Evolutionary conservation across 2,329 filamentous ascomycete genomes (phyloP), one percentile per base, ranked within the genome.

Genomic region (Ceratocystis alfenasii): DNA sequence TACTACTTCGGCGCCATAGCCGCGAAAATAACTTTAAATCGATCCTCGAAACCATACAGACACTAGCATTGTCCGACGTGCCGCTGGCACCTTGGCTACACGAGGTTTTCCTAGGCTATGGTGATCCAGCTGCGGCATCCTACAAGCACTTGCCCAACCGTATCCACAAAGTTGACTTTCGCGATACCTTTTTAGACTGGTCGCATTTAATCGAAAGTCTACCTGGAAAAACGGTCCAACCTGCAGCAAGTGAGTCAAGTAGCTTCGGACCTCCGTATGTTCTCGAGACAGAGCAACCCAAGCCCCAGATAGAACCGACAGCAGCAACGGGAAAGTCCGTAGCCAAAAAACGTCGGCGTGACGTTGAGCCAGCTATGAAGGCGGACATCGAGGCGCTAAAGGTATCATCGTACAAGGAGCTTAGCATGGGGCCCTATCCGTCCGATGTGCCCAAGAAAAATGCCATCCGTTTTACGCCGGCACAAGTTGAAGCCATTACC

Each of bases 21-120:
- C 82, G 92, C 68, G 94, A 99, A 75, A 99, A 99, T 77, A 99
- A 99, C 75, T 99, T 99, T 80, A 95, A 90, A 72, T 86, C 92
- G 8, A 87, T 99, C 8, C 80, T 99, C 45, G 89, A 96, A 71
- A 96, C 92, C 0, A 95, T 99, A 72, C 89, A 88, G 72, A 89
- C 85, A 69, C 81, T 99, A 36, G 88, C 90, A 1, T 79, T 95
- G 44, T 91, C 91, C 0, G 89, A 95, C 70, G 86, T 93, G 22
- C 88, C 89, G 5, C 80, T 97, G 65, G 91, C 94, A 15, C 83
- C 87, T 1, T 99, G 94, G 94, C 80, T 99, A 55, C 90, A 96
- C 72, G 94, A 97, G 70, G 93, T 97, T 8, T 99, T 97, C 74
- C 79, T 99, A n/a, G 94, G 94, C 2, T 97, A 95, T 74, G 94